These are phyloP conservation scores for Pilaira anomala DNA, from an alignment of 192 early-diverging fungal species.

Conservation along the genomic window DNA sequence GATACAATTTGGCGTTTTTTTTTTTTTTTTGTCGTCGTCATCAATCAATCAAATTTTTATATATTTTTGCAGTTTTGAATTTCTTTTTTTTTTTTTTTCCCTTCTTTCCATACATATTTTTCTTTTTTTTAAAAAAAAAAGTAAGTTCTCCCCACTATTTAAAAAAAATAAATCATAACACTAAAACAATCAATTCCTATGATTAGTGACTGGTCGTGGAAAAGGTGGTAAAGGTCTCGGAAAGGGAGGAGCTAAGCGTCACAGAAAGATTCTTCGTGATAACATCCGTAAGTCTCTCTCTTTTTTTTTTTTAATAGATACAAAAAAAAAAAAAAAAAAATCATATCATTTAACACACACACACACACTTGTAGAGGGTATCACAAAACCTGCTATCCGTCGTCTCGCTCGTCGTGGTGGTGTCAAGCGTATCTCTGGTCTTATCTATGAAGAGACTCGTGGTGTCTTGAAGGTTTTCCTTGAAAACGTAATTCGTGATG, in stretches of 20 bases:
- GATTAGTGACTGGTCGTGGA: constrained; percentile 87
- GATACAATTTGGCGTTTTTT: too few species aligned
- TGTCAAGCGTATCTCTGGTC: constrained; percentile 99
- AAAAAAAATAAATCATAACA: too few species aligned
- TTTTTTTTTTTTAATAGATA: background rate
- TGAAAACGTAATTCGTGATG: constrained; percentile 97
- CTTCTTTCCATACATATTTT: too few species aligned
- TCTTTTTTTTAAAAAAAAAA: too few species aligned
- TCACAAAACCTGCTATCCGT: constrained; percentile 67
- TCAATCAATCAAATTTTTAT: too few species aligned
- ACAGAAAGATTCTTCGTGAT: constrained; percentile 99
- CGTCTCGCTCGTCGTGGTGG: constrained; percentile 99
- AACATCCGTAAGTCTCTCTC: constrained; percentile 62
- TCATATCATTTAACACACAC: background rate
- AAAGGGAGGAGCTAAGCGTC: constrained; percentile 99
- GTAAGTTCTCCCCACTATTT: too few species aligned
- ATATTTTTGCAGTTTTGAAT: too few species aligned
- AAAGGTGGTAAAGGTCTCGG: constrained; percentile 99
- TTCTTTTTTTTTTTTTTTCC: background rate
- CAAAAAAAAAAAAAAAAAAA: background rate
- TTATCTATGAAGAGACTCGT: constrained; percentile 96
- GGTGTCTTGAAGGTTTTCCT: constrained; percentile 96
- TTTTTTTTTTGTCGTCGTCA: too few species aligned
- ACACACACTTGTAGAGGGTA: constrained; percentile 11
- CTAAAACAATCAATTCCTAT: background rate